phyloP scores from a whole-genome alignment of 129 eudicot genomes.

The Centrapalus pauciflorus region DNA sequence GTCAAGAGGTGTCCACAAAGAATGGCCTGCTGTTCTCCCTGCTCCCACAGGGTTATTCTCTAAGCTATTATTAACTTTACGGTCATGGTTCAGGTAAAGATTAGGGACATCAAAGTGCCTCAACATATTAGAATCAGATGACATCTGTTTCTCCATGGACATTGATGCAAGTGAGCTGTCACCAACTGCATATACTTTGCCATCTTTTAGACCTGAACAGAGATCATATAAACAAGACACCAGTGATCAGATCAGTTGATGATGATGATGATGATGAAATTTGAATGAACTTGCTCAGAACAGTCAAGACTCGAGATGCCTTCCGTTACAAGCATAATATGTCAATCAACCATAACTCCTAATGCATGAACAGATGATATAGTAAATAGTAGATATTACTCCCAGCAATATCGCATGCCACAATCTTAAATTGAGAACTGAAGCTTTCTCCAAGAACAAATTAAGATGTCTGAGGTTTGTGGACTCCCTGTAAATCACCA shows the following conservation, averaged over 20 bases:
- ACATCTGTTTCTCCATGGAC: constrained; percentile 46
- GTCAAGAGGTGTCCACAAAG: constrained; percentile 41
- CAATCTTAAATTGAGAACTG: not conserved
- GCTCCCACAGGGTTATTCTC: constrained; percentile 43
- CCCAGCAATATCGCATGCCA: not conserved
- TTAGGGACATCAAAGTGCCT: constrained; percentile 42
- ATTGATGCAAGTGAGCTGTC: constrained; percentile 39
- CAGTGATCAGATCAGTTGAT: not conserved
- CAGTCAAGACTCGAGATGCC: not conserved
- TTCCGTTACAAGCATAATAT: not conserved
- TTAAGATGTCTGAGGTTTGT: not conserved
- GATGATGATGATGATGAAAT: not conserved
- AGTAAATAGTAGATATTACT: not conserved
- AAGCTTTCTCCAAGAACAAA: not conserved
- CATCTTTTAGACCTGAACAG: constrained; percentile 44
- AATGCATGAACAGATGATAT: not conserved
- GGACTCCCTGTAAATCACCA: not conserved
- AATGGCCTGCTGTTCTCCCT: constrained; percentile 47
- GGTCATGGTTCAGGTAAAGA: constrained; percentile 36
- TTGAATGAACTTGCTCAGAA: not conserved
- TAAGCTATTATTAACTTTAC: constrained; percentile 31
- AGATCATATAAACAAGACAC: not conserved
- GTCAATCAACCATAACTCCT: not conserved
- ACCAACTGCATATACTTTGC: constrained; percentile 34
- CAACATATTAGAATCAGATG: constrained; percentile 40